These are phyloP conservation scores for Arachis stenosperma DNA, from an alignment of 306 rosid genomes.

Conservation along the genomic window DNA sequence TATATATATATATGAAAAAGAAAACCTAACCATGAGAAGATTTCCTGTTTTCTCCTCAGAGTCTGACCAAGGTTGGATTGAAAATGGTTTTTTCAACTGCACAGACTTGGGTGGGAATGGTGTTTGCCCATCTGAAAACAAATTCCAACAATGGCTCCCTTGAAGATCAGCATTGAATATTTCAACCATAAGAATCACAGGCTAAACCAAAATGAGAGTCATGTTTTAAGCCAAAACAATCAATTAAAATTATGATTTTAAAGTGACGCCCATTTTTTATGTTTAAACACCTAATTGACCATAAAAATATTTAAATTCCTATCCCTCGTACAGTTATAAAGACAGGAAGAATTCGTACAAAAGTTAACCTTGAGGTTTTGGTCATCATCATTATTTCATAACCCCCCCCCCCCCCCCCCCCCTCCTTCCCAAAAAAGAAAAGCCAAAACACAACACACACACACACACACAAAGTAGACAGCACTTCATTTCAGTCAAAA, in stretches of 20 bases:
- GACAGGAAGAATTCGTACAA: conserved; percentile 18
- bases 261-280: conserved; percentile 1
- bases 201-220: conserved; percentile 11
- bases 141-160: conserved; percentile 27
- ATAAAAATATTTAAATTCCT: background rate
- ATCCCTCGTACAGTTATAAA: background rate
- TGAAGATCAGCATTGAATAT: conserved; percentile 15
- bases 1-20: background rate
- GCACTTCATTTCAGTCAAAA: conserved; percentile 4
- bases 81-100: conserved; percentile 64
- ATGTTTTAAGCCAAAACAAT: conserved; percentile 14
- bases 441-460: too few relatives aligned
- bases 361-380: background rate
- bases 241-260: background rate
- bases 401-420: background rate
- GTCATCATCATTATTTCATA: too few relatives aligned
- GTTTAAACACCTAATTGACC: conserved; percentile 14
- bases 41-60: conserved; percentile 70
- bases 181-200: conserved; percentile 7
- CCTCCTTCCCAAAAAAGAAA: too few relatives aligned
- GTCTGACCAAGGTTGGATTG: conserved; percentile 72
- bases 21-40: conserved; percentile 72
- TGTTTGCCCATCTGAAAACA: conserved; percentile 54
- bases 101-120: conserved; percentile 65
- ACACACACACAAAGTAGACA: background rate